phyloP scores from a whole-genome alignment of 345 rosid genomes.

The Litchi chinensis region DNA sequence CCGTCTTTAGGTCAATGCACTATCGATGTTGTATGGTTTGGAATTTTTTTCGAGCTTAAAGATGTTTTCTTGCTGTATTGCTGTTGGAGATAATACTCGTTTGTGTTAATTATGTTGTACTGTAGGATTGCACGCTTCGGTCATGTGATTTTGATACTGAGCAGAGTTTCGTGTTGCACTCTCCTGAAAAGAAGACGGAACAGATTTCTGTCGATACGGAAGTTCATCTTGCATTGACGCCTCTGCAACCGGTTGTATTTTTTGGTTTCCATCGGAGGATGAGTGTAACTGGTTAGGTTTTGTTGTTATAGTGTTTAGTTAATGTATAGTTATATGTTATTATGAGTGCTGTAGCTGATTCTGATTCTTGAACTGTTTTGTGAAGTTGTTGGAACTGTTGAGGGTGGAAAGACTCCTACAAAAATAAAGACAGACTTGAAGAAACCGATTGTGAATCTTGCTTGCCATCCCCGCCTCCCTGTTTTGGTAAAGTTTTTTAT shows the following conservation, averaged over 20 bases:
- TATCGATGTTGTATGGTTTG: not conserved
- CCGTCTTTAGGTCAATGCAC: not conserved
- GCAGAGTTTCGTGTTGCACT: constrained; percentile 92
- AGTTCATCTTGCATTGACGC: constrained; percentile 96
- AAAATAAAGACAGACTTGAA: constrained; percentile 96
- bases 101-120: constrained; percentile 11
- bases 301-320: not conserved
- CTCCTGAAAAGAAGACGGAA: constrained; percentile 88
- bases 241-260: constrained; percentile 92
- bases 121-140: constrained; percentile 93
- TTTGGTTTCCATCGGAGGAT: constrained; percentile 89
- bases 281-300: constrained; percentile 83
- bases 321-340: too few species aligned
- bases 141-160: constrained; percentile 93
- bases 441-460: constrained; percentile 89
- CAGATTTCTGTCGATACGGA: constrained; percentile 73
- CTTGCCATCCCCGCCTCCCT: constrained; percentile 99
- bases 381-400: constrained; percentile 97
- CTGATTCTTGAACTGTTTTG: constrained; percentile 20
- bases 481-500: constrained; percentile 59
- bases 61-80: not conserved
- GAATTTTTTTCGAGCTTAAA: not conserved
- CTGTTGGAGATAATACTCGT: not conserved
- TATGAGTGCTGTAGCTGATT: constrained; percentile 14
- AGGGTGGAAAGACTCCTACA: constrained; percentile 93